Evolutionary conservation across 2,329 filamentous ascomycete genomes (phyloP).

Genomic region (Alternaria novae-zelandiae): DNA sequence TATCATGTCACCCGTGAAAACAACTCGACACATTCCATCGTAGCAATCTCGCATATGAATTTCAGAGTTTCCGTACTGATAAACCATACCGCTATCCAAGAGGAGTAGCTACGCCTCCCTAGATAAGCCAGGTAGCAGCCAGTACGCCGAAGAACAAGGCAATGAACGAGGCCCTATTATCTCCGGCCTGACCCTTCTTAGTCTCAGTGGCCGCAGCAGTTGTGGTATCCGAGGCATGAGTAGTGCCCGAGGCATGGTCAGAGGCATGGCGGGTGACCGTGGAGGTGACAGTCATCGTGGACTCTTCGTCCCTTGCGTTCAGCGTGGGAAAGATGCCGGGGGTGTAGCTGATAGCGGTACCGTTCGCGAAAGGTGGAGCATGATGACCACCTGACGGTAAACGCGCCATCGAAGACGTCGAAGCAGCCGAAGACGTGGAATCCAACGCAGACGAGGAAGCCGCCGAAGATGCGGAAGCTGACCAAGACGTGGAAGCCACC

Average conservation of each 20-base stretch:
- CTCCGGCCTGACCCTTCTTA: constrained; percentile 5
- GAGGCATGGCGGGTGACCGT: not conserved
- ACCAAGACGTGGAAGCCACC: not conserved
- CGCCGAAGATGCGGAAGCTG: not conserved
- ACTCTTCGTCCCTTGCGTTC: constrained; percentile 5
- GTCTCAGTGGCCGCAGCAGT: not conserved
- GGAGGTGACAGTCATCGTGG: not conserved
- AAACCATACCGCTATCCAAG: not conserved
- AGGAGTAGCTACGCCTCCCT: not conserved
- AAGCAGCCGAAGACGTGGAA: not conserved
- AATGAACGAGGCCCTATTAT: constrained; percentile 5
- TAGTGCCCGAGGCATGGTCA: not conserved
- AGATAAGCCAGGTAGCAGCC: constrained; percentile 9
- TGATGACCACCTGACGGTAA: not conserved
- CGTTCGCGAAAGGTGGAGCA: not conserved
- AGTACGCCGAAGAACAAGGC: constrained; percentile 11
- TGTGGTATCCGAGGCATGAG: not conserved
- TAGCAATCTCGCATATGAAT: not conserved
- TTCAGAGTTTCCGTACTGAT: not conserved
- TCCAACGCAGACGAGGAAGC: not conserved
- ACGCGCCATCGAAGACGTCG: not conserved
- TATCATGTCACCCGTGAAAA: not conserved
- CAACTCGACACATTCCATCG: not conserved
- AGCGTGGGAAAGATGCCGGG: constrained; percentile 12
- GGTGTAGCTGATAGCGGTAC: not conserved